Conservation (phyloP, 1,284 basidiomycete genomes). For the Leccinum solheimii region DNA sequence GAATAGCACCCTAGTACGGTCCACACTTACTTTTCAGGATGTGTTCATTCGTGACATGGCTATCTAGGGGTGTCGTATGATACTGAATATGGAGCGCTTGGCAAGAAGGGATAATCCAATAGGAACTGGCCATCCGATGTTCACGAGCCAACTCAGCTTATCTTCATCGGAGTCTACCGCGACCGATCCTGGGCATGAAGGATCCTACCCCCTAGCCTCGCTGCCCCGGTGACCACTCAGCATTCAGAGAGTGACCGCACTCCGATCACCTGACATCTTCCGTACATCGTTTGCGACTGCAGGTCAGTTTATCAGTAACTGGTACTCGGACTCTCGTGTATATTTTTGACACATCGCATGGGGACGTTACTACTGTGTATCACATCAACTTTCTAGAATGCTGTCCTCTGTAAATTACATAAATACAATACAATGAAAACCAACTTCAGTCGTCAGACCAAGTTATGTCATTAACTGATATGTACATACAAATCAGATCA, state of each 20-base stretch:
- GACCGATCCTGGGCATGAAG: not conserved
- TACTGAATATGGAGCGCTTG: constrained; percentile 27
- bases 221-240: not conserved
- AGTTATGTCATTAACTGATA: too few relatives aligned
- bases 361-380: not conserved
- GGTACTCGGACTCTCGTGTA: not conserved
- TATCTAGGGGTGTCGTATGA: constrained; percentile 21
- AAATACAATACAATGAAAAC: too few relatives aligned
- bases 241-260: too few relatives aligned
- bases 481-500: too few relatives aligned
- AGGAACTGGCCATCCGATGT: not conserved
- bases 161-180: not conserved
- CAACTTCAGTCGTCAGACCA: too few relatives aligned
- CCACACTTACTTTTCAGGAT: not conserved
- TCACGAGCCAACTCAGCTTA: constrained; percentile 18
- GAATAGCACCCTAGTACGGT: constrained; percentile 18
- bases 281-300: not conserved
- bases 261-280: not conserved
- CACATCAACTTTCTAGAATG: too few relatives aligned
- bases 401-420: too few relatives aligned
- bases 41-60: not conserved
- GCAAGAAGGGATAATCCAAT: constrained; percentile 6
- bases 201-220: not conserved
- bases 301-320: not conserved
- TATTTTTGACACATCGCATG: not conserved